Percentiles rank a stretch among this genome's conserved stretches.
Evolutionary conservation across 371 early-diverging fungal genomes (phyloP).

Genomic region (Rhizomucor pusillus): DNA sequence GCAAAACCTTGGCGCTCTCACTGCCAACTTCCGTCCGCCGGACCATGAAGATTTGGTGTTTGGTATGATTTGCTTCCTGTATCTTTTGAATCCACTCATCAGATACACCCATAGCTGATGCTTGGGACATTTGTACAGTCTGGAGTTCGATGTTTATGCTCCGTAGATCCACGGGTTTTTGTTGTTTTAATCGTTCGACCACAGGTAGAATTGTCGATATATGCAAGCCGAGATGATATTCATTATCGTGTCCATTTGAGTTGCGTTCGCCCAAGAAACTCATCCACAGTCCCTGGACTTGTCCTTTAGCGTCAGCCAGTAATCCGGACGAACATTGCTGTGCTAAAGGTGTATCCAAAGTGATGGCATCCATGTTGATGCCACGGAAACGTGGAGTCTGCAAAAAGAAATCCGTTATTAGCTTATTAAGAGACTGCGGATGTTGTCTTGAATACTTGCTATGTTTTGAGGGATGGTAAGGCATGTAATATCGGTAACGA

Average conservation of each 20-base stretch:
- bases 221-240: slow-evolving; percentile 77
- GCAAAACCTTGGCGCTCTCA: slow-evolving; percentile 60
- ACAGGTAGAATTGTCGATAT: slow-evolving; percentile 56
- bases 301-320: slow-evolving; percentile 70
- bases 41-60: slow-evolving; percentile 73
- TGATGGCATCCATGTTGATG: slow-evolving; percentile 82
- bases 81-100: slow-evolving; percentile 73
- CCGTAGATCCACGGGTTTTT: slow-evolving; percentile 44
- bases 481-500: slow-evolving; percentile 76
- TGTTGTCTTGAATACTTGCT: slow-evolving; percentile 22
- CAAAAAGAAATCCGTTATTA: slow-evolving; percentile 3
- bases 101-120: slow-evolving; percentile 75
- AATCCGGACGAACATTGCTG: slow-evolving; percentile 85
- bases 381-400: slow-evolving; percentile 81
- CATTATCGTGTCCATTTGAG: slow-evolving; percentile 65
- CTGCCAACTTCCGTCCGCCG: slow-evolving; percentile 67
- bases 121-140: slow-evolving; percentile 75
- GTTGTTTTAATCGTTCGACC: slow-evolving; percentile 44
- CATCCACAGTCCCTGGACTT: slow-evolving; percentile 85
- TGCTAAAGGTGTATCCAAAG: slow-evolving; percentile 82
- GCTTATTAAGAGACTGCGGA: background rate
- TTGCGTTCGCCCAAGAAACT: slow-evolving; percentile 79
- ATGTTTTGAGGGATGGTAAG: slow-evolving; percentile 79
- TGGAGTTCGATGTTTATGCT: slow-evolving; percentile 72
- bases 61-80: slow-evolving; percentile 68